Evolutionary conservation across 495 filamentous ascomycete species (phyloP), one percentile per base, ranked within the genome.

Genomic region (Xylaria grammica): DNA sequence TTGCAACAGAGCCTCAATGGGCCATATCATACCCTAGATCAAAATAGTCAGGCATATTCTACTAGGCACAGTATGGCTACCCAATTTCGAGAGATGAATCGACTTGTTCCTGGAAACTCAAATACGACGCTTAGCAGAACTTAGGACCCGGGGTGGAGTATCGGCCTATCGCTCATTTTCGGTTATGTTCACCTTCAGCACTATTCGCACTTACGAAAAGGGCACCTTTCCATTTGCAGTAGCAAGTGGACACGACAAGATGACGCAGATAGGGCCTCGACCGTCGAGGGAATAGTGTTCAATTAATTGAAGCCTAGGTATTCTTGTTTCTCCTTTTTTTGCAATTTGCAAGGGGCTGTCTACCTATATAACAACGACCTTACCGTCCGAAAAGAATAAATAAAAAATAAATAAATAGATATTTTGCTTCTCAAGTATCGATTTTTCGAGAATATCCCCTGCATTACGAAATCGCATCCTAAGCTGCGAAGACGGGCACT

Each of bases 171-270:
- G 26, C n/a, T 48, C 19, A 4, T 59, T 42, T 63, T 55, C 22
- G 59, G 29, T 34, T 36, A 5, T 2, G n/a, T 30, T 54, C 45
- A 36, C 9, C 17, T 29, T 62, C n/a, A 22, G 60, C 38, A 45
- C 60, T 62, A 54, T 30, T 45, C 17, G 19, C 30, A 20, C 54
- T 27, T 55, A 7, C 22, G 20, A 19, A 19, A 44, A 30, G 7
- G 15, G 17, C 36, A 26, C 54, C 54, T 57, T 44, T 61, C 59
- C 59, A 26, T 52, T 61, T 61, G 32, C 59, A 52, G 56, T 15
- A 49, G 36, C 51, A 38, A 36, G 60, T 63, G 60, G 60, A 55
- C 60, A 63, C 50, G 40, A 46, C 52, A 24, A 48, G 17, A 54
- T 48, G 60, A 26, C 60, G 11, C 40, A 2, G 45, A 7, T 8